phyloP scores from a whole-genome alignment of 768 basidiomycete species.

The Suillus alpinus region DNA sequence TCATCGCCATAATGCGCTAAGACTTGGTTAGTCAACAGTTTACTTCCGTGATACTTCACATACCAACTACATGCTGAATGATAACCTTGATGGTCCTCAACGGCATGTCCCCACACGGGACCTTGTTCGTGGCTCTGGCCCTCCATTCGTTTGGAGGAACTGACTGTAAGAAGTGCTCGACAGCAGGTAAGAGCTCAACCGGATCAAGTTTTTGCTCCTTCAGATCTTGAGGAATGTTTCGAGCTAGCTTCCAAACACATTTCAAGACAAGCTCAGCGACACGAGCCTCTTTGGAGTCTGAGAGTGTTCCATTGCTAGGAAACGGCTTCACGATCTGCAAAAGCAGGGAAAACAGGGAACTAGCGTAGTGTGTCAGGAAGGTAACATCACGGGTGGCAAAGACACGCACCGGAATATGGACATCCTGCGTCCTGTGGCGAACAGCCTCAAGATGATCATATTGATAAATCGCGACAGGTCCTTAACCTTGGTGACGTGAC shows the following conservation, averaged over 20 bases:
- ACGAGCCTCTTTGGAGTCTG: constrained; percentile 79
- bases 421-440: constrained; percentile 87
- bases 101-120: constrained; percentile 98
- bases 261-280: constrained; percentile 92
- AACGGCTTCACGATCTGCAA: constrained; percentile 84
- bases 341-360: constrained; percentile 72
- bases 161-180: constrained; percentile 91
- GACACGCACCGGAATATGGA: constrained; percentile 80
- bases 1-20: constrained; percentile 82
- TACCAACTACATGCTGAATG: constrained; percentile 94
- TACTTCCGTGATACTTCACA: constrained; percentile 33
- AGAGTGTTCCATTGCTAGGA: constrained; percentile 64
- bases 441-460: constrained; percentile 93
- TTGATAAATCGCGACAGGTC: constrained; percentile 97
- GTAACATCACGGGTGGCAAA: constrained; percentile 2
- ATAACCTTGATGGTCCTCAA: constrained; percentile 97
- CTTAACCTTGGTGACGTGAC: constrained; percentile 76
- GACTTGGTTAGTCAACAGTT: constrained; percentile 11
- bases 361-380: constrained; percentile 12
- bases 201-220: constrained; percentile 78
- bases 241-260: constrained; percentile 97
- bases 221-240: constrained; percentile 91
- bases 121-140: constrained; percentile 81
- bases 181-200: constrained; percentile 84
- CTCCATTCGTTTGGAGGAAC: constrained; percentile 97